Conservation (phyloP, 177 flowering plant species). For the Tripterygium wilfordii region DNA sequence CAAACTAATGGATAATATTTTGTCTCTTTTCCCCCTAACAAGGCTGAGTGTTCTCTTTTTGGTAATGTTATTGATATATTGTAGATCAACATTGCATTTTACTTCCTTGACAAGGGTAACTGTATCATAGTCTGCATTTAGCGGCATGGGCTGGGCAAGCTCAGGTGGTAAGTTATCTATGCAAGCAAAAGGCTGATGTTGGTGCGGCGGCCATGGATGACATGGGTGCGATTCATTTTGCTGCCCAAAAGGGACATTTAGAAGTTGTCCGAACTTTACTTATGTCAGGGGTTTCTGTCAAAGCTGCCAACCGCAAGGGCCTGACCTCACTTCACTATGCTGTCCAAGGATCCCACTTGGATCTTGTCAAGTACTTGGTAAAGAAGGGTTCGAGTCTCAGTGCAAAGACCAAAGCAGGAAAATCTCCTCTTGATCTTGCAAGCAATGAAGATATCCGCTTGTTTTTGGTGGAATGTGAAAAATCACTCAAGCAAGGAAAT, state of each 20-base stretch:
- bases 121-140: conserved; percentile 66
- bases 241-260: conserved; percentile 88
- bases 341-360: conserved; percentile 73
- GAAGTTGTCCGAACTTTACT: conserved; percentile 68
- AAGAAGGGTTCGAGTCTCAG: conserved; percentile 64
- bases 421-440: conserved; percentile 70
- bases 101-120: conserved; percentile 38
- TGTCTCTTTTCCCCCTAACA: not conserved
- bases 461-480: conserved; percentile 36
- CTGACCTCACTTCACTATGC: conserved; percentile 90
- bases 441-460: conserved; percentile 53
- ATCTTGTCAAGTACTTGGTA: conserved; percentile 68
- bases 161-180: conserved; percentile 67
- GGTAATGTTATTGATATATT: not conserved
- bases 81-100: not conserved
- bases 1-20: too few species aligned
- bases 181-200: conserved; percentile 86
- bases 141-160: conserved; percentile 96
- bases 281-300: conserved; percentile 63
- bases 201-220: conserved; percentile 97
- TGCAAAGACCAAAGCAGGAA: conserved; percentile 72
- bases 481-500: conserved; percentile 17
- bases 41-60: not conserved
- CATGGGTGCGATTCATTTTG: conserved; percentile 96
- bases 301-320: conserved; percentile 78